Conservation (phyloP, 768 basidiomycete species). For the Cystobasidium onofrii region DNA sequence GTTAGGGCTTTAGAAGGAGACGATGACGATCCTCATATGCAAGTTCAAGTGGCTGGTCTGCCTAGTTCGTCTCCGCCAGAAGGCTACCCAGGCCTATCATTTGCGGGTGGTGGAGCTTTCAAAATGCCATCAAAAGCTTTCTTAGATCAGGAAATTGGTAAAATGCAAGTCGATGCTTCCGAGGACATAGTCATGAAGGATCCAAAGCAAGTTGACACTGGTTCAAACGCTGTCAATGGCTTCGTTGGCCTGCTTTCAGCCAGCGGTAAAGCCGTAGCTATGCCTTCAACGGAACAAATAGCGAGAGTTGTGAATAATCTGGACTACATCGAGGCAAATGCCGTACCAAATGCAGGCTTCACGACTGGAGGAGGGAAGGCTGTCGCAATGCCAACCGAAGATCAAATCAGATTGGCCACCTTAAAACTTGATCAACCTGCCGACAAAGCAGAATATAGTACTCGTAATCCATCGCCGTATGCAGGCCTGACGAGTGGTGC, state of each 20-base stretch:
- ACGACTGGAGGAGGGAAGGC: background rate
- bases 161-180: background rate
- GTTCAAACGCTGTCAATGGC: background rate
- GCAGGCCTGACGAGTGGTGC: background rate
- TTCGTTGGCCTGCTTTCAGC: background rate
- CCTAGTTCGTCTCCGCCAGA: background rate
- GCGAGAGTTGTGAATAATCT: background rate
- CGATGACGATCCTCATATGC: background rate
- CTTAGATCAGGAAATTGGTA: background rate
- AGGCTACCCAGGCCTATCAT: background rate
- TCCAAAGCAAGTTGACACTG: background rate
- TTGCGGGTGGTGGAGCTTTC: conserved; percentile 9
- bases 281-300: conserved; percentile 10
- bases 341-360: background rate
- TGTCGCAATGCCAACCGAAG: conserved; percentile 3
- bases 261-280: background rate
- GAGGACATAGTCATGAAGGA: background rate
- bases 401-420: background rate
- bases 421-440: background rate
- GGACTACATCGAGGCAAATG: background rate
- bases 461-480: background rate
- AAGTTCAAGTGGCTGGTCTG: background rate
- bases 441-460: background rate
- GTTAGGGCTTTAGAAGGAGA: background rate
- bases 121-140: conserved; percentile 6